Percentiles rank a stretch among this genome's conserved stretches.
These are phyloP conservation scores for Candida sakaeoensis DNA, from an alignment of 805 yeast species.

Conservation along the genomic window DNA sequence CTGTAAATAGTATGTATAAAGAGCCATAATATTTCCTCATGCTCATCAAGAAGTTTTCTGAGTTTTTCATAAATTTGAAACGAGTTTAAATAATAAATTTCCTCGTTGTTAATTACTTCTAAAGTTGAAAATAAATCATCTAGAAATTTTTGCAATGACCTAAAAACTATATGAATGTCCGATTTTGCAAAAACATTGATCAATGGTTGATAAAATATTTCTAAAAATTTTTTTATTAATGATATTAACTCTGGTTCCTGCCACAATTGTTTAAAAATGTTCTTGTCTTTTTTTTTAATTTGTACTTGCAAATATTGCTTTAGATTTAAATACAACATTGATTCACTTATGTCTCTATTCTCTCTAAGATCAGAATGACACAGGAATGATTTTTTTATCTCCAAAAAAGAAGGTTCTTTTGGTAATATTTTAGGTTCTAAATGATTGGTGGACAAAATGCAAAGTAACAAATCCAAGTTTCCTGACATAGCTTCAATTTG, in stretches of 20 bases:
- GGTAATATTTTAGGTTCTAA: constrained; percentile 16
- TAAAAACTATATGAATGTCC: constrained; percentile 36
- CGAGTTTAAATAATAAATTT: constrained; percentile 43
- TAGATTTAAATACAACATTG: constrained; percentile 47
- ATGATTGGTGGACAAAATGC: constrained; percentile 19
- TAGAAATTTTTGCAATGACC: constrained; percentile 34
- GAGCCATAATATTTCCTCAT: constrained; percentile 66
- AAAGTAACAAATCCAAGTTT: constrained; percentile 21
- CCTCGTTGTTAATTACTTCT: constrained; percentile 52
- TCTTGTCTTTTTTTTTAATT: constrained; percentile 72
- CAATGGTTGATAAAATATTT: constrained; percentile 40
- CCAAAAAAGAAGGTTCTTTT: constrained; percentile 7
- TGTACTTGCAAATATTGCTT: constrained; percentile 61
- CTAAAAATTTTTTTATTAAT: constrained; percentile 66
- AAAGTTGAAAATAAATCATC: constrained; percentile 65
- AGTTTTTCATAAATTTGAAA: constrained; percentile 66
- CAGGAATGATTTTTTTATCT: constrained; percentile 16
- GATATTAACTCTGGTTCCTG: constrained; percentile 78
- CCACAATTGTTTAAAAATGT: constrained; percentile 73
- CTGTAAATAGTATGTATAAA: constrained; percentile 79
- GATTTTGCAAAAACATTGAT: constrained; percentile 34
- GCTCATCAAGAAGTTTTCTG: constrained; percentile 61
- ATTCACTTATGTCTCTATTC: constrained; percentile 12
- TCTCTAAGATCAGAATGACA: constrained; percentile 16
- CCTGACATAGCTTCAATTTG: constrained; percentile 22